These are phyloP conservation scores for Turnera subulata DNA, from an alignment of 345 rosid genomes.

Conservation along the genomic window DNA sequence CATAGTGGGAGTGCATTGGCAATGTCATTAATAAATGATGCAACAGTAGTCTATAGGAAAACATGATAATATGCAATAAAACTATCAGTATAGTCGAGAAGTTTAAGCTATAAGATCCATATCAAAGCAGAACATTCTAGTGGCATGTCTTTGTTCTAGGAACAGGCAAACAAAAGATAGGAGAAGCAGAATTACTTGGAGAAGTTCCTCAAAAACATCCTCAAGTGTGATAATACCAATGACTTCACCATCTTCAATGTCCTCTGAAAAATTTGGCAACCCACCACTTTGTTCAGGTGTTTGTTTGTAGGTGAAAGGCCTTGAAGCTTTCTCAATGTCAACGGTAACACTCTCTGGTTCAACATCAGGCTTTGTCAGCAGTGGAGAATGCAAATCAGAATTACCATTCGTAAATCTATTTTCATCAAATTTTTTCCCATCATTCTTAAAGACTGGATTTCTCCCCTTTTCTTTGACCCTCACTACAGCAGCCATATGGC, in stretches of 20 bases:
- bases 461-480: constrained; percentile 10
- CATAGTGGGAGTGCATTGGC: constrained; percentile 10
- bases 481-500: constrained; percentile 28
- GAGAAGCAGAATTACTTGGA: constrained; percentile 18
- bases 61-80: background rate
- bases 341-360: constrained; percentile 5
- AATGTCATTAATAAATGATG: background rate
- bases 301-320: constrained; percentile 11
- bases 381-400: constrained; percentile 8
- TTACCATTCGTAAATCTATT: constrained; percentile 9
- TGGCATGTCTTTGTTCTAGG: constrained; percentile 1
- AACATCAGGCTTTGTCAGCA: constrained; percentile 4
- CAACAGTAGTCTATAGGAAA: too few relatives aligned
- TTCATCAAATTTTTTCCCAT: constrained; percentile 12
- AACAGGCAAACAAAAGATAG: constrained; percentile 4
- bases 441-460: background rate
- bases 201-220: constrained; percentile 31
- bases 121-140: constrained; percentile 5
- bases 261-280: constrained; percentile 7
- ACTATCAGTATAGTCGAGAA: background rate
- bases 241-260: constrained; percentile 28
- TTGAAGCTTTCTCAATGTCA: constrained; percentile 19
- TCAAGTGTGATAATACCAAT: constrained; percentile 30
- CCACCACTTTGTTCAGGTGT: constrained; percentile 18
- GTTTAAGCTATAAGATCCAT: background rate